Base-by-base conservation (phyloP, 129 eudicot genomes). In the Artemisia annua region DNA sequence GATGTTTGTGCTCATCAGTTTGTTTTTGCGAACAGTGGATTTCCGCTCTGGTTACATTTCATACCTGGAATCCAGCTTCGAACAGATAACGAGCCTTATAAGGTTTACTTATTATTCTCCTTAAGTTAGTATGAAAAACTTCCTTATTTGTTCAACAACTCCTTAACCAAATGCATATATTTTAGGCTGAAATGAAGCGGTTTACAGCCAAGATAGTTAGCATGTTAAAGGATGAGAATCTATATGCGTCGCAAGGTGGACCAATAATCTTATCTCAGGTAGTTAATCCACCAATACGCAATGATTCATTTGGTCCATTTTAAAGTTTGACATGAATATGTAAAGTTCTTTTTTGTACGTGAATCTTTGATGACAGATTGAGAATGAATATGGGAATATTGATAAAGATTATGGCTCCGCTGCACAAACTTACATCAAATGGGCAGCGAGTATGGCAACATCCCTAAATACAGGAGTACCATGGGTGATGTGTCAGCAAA, bases 401-500 rank as follows among this genome's bases (percentile, higher is more conserved):
- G 88, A 88, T 63, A 70, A 83, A 7, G 20, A 61, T 7, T 95
- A 90, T 67, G 97, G 97, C 4, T 11, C 84, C 12, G 83, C 75
- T 48, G 99, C 85, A 17, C 77, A 85, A 83, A 46, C 81, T 20
- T 95, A 95, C 46, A 86, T 95, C 56, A 86, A 83, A 20, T 95
- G 99, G 99, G 99, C 99, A 16, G 99, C 99, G 30, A 59, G 83
- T 46, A 95, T 95, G 99, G 99, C 99, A 17, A 83, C 83, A 43
- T 88, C 99, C 60, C 65, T 90, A 66, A 69, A 91, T 75, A 95
- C 97, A 19, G 99, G 99, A 48, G 99, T 95, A 46, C 99, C 99
- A 24, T 95, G 99, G 99, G 94, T 90, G 28, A 95, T 95, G 99
- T 95, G 99, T 77, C 97, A 91, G 82, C 99, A 95, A 72, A 17